Base-by-base conservation (phyloP, 2,329 filamentous ascomycete genomes). In the Talaromyces funiculosus region DNA sequence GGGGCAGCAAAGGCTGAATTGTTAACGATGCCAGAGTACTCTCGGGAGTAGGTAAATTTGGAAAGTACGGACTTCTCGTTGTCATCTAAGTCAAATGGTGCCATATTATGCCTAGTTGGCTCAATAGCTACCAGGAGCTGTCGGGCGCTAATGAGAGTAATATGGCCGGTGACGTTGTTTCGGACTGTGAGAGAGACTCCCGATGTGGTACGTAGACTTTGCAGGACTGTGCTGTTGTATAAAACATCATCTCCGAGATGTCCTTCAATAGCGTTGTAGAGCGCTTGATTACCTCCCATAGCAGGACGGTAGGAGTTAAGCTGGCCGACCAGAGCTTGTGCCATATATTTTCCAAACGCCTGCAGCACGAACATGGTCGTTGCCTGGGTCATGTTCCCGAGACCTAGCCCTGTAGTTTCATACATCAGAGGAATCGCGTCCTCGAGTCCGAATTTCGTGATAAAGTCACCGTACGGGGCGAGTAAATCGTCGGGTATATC, bases 391-490 rank as follows among this genome's bases (percentile, higher is more conserved):
- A 67, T 40, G 24, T 67, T 76, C 16, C 77, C 77, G 1, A 79
- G 64, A 3, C 79, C 81, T 9, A 55, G 10, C 54, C 80, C 73
- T 22, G 75, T 73, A 59, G 75, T 75, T 14, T 66, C 64, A 62
- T 73, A 79, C 16, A 81, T 71, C 7, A 73, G 69, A n/a, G 71
- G 72, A 1, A 81, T 71, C 2, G 77, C 69, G 29, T 72, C 76
- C 20, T 73, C 67, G 4, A 84, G 67, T n/a, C 71, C 67, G 67
- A 82, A 77, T 67, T 83, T 82, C 35, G 71, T 66, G 12, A 79
- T 71, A 59, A 82, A 82, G 3, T 80, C 72, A 18, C 77, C 74
- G 60, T 80, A 83, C 2, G 79, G 74, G 3, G 81, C 67, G 20
- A 79, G 66, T 1, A 84, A 69, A 43, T 81, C 80, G 31, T 75